Conservation (phyloP, 2,329 filamentous ascomycete species). For the Hypocrella siamensis region DNA sequence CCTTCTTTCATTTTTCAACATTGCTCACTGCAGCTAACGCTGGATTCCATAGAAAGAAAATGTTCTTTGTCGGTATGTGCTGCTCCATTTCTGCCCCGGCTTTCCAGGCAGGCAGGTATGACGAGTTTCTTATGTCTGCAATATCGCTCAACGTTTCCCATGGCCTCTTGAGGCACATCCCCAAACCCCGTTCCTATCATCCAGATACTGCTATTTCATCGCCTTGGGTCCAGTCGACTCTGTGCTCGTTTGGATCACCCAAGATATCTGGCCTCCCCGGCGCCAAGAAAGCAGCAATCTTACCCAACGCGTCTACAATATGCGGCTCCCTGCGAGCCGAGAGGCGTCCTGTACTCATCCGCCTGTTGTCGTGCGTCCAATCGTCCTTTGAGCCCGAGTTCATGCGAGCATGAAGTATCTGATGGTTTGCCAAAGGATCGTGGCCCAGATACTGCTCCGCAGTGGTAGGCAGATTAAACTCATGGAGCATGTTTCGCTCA, state of each 20-base stretch:
- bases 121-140: no score
- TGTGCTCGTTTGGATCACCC: slow-evolving; percentile 16
- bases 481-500: slow-evolving; percentile 26
- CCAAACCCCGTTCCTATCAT: no score
- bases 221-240: slow-evolving; percentile 43
- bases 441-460: slow-evolving; percentile 15
- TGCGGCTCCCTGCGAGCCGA: slow-evolving; percentile 7
- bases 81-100: no score
- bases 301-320: slow-evolving; percentile 2
- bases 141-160: no score
- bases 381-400: slow-evolving; percentile 4
- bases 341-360: slow-evolving; percentile 23
- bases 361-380: slow-evolving; percentile 9
- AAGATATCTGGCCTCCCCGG: slow-evolving; percentile 1
- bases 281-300: slow-evolving; percentile 1
- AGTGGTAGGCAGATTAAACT: slow-evolving; percentile 19
- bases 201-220: no score
- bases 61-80: no score
- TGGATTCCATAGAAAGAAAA: no score
- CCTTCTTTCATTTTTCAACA: no score
- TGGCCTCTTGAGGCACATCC: no score
- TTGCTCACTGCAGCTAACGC: no score
- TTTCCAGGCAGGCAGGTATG: no score
- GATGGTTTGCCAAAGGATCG: slow-evolving; percentile 7
- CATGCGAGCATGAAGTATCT: slow-evolving; percentile 16